Base-by-base conservation (phyloP, 352 stramenopile species). In the Phytophthora quininea region DNA sequence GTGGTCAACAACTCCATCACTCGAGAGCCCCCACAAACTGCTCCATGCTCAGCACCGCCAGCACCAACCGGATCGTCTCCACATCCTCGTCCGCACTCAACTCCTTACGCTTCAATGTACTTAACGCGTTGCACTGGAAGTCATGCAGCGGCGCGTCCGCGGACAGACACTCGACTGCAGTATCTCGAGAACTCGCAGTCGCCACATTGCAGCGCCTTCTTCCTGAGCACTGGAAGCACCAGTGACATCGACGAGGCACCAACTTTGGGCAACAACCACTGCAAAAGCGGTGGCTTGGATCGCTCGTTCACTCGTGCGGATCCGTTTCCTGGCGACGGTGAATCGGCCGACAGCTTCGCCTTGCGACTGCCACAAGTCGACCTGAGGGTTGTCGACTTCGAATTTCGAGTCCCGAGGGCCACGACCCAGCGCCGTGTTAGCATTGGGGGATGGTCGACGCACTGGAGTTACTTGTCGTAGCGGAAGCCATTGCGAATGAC, bases 31-130 rank as follows among this genome's bases (percentile, higher is more conserved):
- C 49, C 10, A 91, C 54, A 42, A 84, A 79, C 29, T 61, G 63
- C 59, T 91, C 80, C 82, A 90, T 90, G 24, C 60, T 77, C 37
- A 92, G 43, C 35, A 89, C 80, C 0, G 76, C 82, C 30, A 92
- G 66, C 8, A 56, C 57, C 32, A 92, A 73, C 2, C 78, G 77
- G 7, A 82, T 54, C 24, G 75, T 77, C 57, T 90, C 84, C n/a
- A 65, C 38, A 40, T 91, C 77, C 4, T 53, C 47, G 49, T 10
- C 32, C 9, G 4, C 46, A 24, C 27, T 27, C 48, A 4, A 1
- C 2, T 33, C 43, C 33, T 5, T 19, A 24, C 29, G 10, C 31
- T 67, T 69, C 3, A 89, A 58, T 8, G 58, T n/a, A 4, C 30
- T 42, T 6, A 92, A 65, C 30, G 67, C 53, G 27, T 8, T 31